Percentiles rank a stretch among this genome's conserved stretches.
Evolutionary conservation across 2,329 filamentous ascomycete species (phyloP).

Genomic region (Fusarium sp.): DNA sequence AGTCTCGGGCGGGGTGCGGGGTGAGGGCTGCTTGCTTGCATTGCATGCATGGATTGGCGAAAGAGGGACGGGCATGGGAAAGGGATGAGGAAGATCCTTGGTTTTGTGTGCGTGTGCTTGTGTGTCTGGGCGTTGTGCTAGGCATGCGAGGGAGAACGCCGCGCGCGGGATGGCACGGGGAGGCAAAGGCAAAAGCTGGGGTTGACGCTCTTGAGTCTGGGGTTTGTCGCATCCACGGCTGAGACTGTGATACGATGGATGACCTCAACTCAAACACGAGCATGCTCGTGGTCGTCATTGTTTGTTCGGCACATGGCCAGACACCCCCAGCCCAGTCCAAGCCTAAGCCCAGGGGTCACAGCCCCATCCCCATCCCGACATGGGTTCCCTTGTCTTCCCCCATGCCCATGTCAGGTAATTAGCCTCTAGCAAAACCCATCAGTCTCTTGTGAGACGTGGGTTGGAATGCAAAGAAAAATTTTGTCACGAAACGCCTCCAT

Average conservation of each 20-base stretch:
- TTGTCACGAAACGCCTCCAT: not conserved
- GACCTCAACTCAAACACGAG: not conserved
- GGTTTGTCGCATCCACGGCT: not conserved
- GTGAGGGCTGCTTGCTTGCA: constrained; percentile 29
- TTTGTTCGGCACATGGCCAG: not conserved
- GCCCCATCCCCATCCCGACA: not conserved
- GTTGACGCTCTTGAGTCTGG: not conserved
- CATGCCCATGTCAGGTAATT: not conserved
- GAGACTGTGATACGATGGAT: not conserved
- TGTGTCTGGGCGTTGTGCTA: not conserved
- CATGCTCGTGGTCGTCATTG: not conserved
- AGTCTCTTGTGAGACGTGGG: not conserved
- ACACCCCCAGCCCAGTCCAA: not conserved
- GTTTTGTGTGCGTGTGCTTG: constrained; percentile 1
- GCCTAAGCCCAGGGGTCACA: not conserved
- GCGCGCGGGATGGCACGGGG: not conserved
- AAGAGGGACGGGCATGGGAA: constrained; percentile 23
- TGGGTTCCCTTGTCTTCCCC: constrained; percentile 9
- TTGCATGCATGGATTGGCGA: constrained; percentile 32
- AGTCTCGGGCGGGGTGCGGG: constrained; percentile 30
- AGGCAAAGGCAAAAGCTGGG: constrained; percentile 2
- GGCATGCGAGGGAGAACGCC: not conserved
- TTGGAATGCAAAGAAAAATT: not conserved
- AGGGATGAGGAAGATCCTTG: constrained; percentile 18
- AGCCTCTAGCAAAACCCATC: not conserved